Evolutionary conservation across 495 filamentous ascomycete genomes (phyloP).

Genomic region (Penicillium soppii): DNA sequence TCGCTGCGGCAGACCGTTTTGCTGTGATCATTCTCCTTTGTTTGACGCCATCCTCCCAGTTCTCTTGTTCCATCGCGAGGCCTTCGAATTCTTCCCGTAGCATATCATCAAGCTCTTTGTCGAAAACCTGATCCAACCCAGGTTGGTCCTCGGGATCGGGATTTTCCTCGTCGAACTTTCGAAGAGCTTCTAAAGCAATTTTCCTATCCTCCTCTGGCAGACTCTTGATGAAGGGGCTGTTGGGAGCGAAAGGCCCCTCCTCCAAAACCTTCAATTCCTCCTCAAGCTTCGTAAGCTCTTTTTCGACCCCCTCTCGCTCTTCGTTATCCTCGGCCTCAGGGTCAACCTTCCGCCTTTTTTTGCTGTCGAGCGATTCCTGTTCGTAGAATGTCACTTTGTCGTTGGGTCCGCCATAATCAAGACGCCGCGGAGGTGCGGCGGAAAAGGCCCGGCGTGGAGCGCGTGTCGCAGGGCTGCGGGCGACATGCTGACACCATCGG

Average conservation of each 20-base stretch:
- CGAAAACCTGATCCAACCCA: constrained; percentile 40
- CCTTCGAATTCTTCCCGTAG: constrained; percentile 43
- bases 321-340: constrained; percentile 53
- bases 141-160: constrained; percentile 20
- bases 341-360: constrained; percentile 37
- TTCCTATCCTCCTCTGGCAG: constrained; percentile 41
- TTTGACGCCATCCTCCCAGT: constrained; percentile 29
- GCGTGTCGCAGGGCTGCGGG: constrained; percentile 30
- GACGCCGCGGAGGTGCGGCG: constrained; percentile 31
- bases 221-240: constrained; percentile 41
- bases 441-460: constrained; percentile 33
- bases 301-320: constrained; percentile 44
- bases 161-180: constrained; percentile 39
- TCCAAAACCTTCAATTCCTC: constrained; percentile 50
- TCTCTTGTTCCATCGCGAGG: constrained; percentile 40
- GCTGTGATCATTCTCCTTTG: constrained; percentile 18
- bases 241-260: constrained; percentile 41
- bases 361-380: constrained; percentile 35
- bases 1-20: constrained; percentile 22
- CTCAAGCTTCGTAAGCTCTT: constrained; percentile 51
- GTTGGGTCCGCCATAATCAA: constrained; percentile 41
- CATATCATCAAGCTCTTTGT: constrained; percentile 46
- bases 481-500: constrained; percentile 46
- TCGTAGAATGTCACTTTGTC: constrained; percentile 48
- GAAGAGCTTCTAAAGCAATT: constrained; percentile 42